phyloP scores from a whole-genome alignment of 192 early-diverging fungal species.

The Rhizophagus sp. region DNA sequence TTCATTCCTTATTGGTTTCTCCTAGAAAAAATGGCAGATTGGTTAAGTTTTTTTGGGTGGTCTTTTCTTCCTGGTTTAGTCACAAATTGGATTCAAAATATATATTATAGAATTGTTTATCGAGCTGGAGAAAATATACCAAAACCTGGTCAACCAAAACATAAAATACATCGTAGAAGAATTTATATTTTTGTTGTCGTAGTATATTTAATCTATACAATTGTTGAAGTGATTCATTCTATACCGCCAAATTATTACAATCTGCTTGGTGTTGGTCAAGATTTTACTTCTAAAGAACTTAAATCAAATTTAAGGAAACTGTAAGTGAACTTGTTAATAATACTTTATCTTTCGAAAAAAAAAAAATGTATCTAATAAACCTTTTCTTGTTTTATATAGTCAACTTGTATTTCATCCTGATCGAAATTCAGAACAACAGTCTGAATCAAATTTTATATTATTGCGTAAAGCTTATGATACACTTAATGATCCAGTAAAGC shows the following conservation, averaged over 20 bases:
- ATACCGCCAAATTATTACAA: conserved; percentile 41
- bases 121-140: conserved; percentile 38
- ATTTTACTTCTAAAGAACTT: conserved; percentile 40
- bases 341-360: background rate
- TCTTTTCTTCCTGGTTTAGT: conserved; percentile 39
- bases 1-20: no score
- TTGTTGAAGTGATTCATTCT: conserved; percentile 40
- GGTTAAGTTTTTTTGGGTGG: conserved; percentile 1
- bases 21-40: background rate
- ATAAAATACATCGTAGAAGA: conserved; percentile 37
- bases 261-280: conserved; percentile 36
- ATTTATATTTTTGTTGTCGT: conserved; percentile 47
- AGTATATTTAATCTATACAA: conserved; percentile 45
- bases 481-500: conserved; percentile 37
- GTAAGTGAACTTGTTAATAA: conserved; percentile 13
- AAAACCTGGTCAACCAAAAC: conserved; percentile 40
- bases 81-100: conserved; percentile 40
- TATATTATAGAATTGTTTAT: conserved; percentile 45
- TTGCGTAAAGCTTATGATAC: conserved; percentile 42
- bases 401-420: conserved; percentile 31
- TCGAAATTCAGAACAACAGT: conserved; percentile 19
- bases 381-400: conserved; percentile 11
- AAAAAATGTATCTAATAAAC: background rate
- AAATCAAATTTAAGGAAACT: conserved; percentile 43
- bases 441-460: conserved; percentile 31